Evolutionary conservation across 306 rosid species (phyloP).

Genomic region (Cucumis sativus): Cucumber_9930_V3 NC_026657.2:30377001-30377500

Average conservation of each 20-base stretch:
- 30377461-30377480: too few relatives aligned
- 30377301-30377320: slow-evolving; percentile 86
- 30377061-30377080: not conserved
- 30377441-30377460: too few relatives aligned
- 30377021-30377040: not conserved
- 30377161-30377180: not conserved
- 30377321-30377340: slow-evolving; percentile 70
- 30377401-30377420: not conserved
- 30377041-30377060: not conserved
- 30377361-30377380: slow-evolving; percentile 95
- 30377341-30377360: slow-evolving; percentile 88
- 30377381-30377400: slow-evolving; percentile 28
- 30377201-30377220: not conserved
- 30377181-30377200: not conserved
- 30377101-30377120: not conserved
- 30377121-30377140: not conserved
- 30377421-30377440: too few relatives aligned
- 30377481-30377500: too few relatives aligned
- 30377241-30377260: not conserved
- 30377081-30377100: not conserved
- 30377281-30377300: slow-evolving; percentile 72
- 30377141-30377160: not conserved
- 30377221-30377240: not conserved
- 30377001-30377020: too few relatives aligned
- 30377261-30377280: slow-evolving; percentile 70